Evolutionary conservation across 2,329 filamentous ascomycete species (phyloP).

Genomic region (Knoxdaviesia proteae): DNA sequence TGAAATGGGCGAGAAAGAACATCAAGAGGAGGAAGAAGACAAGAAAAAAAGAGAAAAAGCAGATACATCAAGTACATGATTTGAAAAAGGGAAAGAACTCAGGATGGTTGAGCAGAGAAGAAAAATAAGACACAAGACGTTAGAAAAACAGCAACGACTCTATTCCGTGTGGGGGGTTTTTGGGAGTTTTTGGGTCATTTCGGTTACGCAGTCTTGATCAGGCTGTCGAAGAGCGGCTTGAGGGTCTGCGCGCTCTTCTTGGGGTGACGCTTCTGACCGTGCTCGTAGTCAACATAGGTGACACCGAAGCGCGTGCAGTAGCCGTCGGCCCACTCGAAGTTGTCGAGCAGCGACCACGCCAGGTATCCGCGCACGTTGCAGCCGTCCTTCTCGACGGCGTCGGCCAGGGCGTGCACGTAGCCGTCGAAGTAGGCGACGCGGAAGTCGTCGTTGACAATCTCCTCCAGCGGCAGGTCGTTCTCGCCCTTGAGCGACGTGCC

Average conservation of each 20-base stretch:
- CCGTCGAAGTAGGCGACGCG: constrained; percentile 57
- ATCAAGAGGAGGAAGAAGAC: neutral
- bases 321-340: constrained; percentile 73
- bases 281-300: constrained; percentile 62
- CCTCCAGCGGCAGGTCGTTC: constrained; percentile 48
- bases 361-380: constrained; percentile 64
- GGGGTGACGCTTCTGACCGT: constrained; percentile 57
- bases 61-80: neutral
- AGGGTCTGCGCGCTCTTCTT: constrained; percentile 69
- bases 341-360: constrained; percentile 78
- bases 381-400: constrained; percentile 50
- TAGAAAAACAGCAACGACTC: neutral
- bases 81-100: neutral
- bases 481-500: constrained; percentile 70
- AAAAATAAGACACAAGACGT: neutral
- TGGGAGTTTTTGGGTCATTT: too few relatives aligned
- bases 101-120: neutral
- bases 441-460: constrained; percentile 67
- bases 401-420: constrained; percentile 58
- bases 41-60: neutral
- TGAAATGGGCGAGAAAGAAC: too few relatives aligned
- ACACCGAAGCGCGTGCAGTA: constrained; percentile 76
- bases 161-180: neutral
- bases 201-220: constrained; percentile 39
- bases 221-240: constrained; percentile 46